Conservation (phyloP, 2,329 filamentous ascomycete species). For the Calonectria montana region DNA sequence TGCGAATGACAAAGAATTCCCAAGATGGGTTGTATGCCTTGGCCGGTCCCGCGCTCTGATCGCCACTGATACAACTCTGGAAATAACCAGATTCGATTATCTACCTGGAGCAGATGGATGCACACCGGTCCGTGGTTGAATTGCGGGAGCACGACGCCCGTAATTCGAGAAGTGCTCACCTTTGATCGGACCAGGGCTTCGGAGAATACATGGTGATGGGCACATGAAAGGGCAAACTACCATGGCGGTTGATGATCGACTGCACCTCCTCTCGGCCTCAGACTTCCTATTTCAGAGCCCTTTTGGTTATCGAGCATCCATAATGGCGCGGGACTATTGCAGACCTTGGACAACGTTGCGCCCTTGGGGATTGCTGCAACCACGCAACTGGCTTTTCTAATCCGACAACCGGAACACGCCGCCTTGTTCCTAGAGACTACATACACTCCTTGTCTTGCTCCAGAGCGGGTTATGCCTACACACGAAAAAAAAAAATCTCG, state of each 20-base stretch:
- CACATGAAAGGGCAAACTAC: neutral
- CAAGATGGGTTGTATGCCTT: constrained; percentile 5
- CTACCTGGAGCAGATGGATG: neutral
- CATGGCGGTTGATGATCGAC: neutral
- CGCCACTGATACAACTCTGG: neutral
- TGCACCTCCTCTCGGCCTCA: neutral
- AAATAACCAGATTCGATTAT: neutral
- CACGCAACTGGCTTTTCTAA: neutral
- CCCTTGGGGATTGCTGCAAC: neutral
- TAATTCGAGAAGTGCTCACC: neutral
- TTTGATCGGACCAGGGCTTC: neutral
- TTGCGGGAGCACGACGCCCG: neutral
- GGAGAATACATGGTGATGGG: neutral
- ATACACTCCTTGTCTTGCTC: neutral
- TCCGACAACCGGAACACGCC: neutral
- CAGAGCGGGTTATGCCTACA: neutral
- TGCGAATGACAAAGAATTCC: neutral
- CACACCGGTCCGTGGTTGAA: constrained; percentile 11
- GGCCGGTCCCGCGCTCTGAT: constrained; percentile 8
- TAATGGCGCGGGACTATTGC: neutral
- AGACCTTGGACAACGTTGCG: constrained; percentile 6
- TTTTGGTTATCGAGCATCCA: neutral
- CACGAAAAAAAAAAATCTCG: neutral
- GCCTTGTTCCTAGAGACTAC: neutral
- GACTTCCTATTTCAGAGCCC: neutral